A percentile compares a stretch with the other conserved stretches of the same genome.
Evolutionary conservation across 768 basidiomycete genomes (phyloP).

Genomic region (Xanthoconium purpureum): DNA sequence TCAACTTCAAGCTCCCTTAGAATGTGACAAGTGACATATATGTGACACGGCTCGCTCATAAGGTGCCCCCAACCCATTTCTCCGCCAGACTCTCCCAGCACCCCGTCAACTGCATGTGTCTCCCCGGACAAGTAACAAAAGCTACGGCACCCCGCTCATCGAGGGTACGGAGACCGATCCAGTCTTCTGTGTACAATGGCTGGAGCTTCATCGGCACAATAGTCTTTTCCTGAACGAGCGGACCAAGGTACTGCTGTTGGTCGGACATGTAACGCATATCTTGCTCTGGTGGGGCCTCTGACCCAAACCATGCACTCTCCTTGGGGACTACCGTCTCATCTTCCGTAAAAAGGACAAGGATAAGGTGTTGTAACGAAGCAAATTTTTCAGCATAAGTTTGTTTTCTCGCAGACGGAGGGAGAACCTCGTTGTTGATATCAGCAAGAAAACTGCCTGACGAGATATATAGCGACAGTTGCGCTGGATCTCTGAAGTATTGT

Average conservation of each 20-base stretch:
- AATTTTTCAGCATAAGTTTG: conserved; percentile 59
- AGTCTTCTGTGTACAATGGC: conserved; percentile 71
- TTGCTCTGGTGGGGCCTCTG: conserved; percentile 47
- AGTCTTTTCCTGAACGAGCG: conserved; percentile 21
- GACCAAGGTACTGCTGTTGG: conserved; percentile 12
- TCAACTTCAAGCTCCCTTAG: background rate
- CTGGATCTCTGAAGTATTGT: conserved; percentile 81
- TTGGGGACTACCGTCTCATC: conserved; percentile 82
- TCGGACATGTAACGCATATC: conserved; percentile 12
- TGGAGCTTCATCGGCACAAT: conserved; percentile 73
- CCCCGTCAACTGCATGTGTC: conserved; percentile 69
- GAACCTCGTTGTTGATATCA: conserved; percentile 72
- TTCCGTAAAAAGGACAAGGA: conserved; percentile 69
- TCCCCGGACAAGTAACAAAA: conserved; percentile 62
- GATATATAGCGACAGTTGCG: conserved; percentile 56
- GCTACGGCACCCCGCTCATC: conserved; percentile 63
- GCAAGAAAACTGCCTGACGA: conserved; percentile 63
- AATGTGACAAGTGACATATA: conserved; percentile 15
- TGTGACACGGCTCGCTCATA: background rate
- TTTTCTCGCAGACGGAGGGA: conserved; percentile 48
- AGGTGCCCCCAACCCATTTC: conserved; percentile 38
- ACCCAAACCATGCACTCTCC: conserved; percentile 85
- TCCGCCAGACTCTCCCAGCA: conserved; percentile 59
- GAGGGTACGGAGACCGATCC: conserved; percentile 73
- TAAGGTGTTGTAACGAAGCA: conserved; percentile 57